Base-by-base conservation (phyloP, 2,329 filamentous ascomycete species). In the Penicillium olsonii region DNA sequence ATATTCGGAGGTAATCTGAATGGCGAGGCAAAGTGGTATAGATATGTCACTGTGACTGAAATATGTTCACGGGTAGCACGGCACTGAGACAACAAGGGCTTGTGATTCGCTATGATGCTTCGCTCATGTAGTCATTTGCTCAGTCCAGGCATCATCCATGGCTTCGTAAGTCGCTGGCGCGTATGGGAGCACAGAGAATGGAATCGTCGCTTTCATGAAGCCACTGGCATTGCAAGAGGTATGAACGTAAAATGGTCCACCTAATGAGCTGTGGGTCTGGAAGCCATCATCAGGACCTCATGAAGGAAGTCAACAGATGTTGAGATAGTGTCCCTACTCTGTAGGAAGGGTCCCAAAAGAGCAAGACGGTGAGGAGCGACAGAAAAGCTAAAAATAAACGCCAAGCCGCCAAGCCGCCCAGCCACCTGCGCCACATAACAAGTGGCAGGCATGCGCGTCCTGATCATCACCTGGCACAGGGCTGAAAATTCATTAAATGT, bases 391-490 rank as follows among this genome's bases (percentile, higher is more conserved):
- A 48, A 48, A 48, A 48, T 48, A 48, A 17, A 8, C 17, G 39
- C 31, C 37, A 46, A 27, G 37, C 10, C 17, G 39, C 31, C 37
- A 46, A 27, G 37, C 10, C 15, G 14, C 37, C 37, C 37, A 46
- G 44, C 44, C 44, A 46, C 37, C 19, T 12, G 14, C 15, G 27
- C 44, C 44, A 46, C 44, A 34, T 15, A 24, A 42, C 37, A 41
- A 41, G 35, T 41, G n/a, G n/a, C n/a, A n/a, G 44, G 37, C 20
- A 48, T 43, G 40, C 45, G 45, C 49, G 37, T 48, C 26, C 45
- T 45, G 29, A 48, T 34, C 20, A 50, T n/a, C n/a, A n/a, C n/a
- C n/a, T n/a, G n/a, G n/a, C n/a, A n/a, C n/a, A n/a, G n/a, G n/a
- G 27, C 42, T 26, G 10, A 11, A 5, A n/a, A n/a, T n/a, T 31